These are phyloP conservation scores for Ceratobasidium sp. DNA, from an alignment of 1,284 basidiomycete genomes.

Conservation along the genomic window DNA sequence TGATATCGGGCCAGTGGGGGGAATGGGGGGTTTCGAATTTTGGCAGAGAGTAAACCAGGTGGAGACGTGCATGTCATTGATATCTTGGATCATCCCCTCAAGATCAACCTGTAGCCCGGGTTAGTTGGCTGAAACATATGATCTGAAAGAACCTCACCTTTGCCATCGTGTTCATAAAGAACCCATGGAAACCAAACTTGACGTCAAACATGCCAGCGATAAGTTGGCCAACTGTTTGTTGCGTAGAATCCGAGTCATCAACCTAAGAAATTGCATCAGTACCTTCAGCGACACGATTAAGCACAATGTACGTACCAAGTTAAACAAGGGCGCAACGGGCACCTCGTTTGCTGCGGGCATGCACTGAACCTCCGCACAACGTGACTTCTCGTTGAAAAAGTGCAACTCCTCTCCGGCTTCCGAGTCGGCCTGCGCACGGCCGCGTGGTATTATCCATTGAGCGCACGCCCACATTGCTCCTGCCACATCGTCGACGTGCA, in stretches of 20 bases:
- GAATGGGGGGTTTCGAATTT: constrained; percentile 76
- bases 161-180: constrained; percentile 73
- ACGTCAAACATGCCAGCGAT: constrained; percentile 83
- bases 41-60: constrained; percentile 87
- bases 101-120: constrained; percentile 60
- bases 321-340: constrained; percentile 80
- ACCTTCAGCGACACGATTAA: constrained; percentile 10
- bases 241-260: constrained; percentile 82
- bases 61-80: constrained; percentile 87
- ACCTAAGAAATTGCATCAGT: constrained; percentile 59
- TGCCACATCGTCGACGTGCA: constrained; percentile 82
- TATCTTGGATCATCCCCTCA: constrained; percentile 82
- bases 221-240: constrained; percentile 76
- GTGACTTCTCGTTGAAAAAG: constrained; percentile 78
- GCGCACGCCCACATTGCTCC: constrained; percentile 79
- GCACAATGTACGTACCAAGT: constrained; percentile 64
- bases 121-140: constrained; percentile 4
- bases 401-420: constrained; percentile 73
- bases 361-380: constrained; percentile 70
- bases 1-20: constrained; percentile 73
- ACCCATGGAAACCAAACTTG: constrained; percentile 84
- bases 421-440: constrained; percentile 69
- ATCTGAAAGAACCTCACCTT: constrained; percentile 60
- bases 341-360: constrained; percentile 63
- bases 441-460: constrained; percentile 72